phyloP scores from a whole-genome alignment of 768 basidiomycete genomes.

The Mycena filopes region DNA sequence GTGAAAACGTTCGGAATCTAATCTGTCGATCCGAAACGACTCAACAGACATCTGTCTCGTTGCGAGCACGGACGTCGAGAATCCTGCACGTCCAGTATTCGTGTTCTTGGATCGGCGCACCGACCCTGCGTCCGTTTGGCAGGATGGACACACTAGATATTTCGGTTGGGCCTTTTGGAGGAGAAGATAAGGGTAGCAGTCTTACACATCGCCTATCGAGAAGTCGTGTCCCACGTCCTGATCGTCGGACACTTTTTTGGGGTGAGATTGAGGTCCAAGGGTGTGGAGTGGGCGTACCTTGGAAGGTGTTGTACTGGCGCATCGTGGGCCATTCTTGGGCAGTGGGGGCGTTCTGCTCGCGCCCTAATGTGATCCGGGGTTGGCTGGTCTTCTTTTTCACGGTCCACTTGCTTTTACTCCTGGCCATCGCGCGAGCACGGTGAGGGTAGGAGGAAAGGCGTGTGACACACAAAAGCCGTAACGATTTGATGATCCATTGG shows the following conservation, averaged over 20 bases:
- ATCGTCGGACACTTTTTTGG: constrained; percentile 1
- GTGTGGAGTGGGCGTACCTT: constrained; percentile 8
- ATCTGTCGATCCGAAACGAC: not conserved
- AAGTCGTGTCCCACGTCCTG: not conserved
- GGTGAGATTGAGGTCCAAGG: not conserved
- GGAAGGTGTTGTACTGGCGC: constrained; percentile 1
- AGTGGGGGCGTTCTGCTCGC: constrained; percentile 18
- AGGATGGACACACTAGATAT: constrained; percentile 7
- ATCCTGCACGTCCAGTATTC: constrained; percentile 22
- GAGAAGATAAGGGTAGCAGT: not conserved
- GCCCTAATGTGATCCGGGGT: not conserved
- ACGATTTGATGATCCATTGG: too few relatives aligned
- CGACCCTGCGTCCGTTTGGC: constrained; percentile 13
- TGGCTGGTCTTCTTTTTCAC: not conserved
- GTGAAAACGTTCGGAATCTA: not conserved
- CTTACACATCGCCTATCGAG: not conserved
- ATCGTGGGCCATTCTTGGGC: constrained; percentile 4
- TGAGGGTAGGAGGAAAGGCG: not conserved
- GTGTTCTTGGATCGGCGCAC: not conserved
- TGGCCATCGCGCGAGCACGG: constrained; percentile 21
- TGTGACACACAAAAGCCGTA: too few relatives aligned
- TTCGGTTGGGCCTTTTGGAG: not conserved
- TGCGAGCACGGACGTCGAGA: constrained; percentile 5
- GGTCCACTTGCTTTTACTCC: constrained; percentile 3
- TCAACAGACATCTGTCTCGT: constrained; percentile 7